phyloP scores from a whole-genome alignment of 495 filamentous ascomycete species.

The Hypoxylon fuscum region DNA sequence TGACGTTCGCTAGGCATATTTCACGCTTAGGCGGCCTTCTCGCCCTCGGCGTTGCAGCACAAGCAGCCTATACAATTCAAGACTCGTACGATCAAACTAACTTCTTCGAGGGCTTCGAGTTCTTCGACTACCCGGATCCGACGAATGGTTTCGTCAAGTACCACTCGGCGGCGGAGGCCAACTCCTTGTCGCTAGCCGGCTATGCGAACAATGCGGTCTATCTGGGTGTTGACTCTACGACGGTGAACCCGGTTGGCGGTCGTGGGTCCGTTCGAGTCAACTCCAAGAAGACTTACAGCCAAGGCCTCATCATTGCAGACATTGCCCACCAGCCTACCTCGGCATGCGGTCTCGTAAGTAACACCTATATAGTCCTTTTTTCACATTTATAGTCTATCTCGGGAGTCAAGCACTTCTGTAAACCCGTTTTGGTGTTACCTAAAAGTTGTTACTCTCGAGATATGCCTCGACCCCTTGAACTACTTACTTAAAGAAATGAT shows the following conservation, averaged over 20 bases:
- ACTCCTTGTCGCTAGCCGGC: conserved; percentile 64
- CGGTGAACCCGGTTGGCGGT: conserved; percentile 56
- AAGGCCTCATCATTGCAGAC: conserved; percentile 78
- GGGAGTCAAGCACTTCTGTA: too few relatives aligned
- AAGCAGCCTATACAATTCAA: conserved; percentile 53
- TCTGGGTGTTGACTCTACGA: conserved; percentile 63
- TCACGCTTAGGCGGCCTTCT: conserved; percentile 33
- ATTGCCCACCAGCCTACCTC: conserved; percentile 78
- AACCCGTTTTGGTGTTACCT: too few relatives aligned
- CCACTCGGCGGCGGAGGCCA: conserved; percentile 64
- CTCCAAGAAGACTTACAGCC: conserved; percentile 71
- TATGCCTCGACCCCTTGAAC: too few relatives aligned
- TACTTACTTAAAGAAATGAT: too few relatives aligned
- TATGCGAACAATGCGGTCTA: conserved; percentile 60
- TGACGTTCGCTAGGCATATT: conserved; percentile 31
- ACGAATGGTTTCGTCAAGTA: conserved; percentile 78
- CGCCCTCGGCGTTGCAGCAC: conserved; percentile 33
- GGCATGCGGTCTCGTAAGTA: conserved; percentile 71
- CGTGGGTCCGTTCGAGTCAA: conserved; percentile 74
- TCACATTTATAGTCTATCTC: too few relatives aligned
- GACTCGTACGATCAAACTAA: conserved; percentile 59
- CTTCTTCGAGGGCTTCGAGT: conserved; percentile 67
- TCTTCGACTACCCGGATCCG: conserved; percentile 65
- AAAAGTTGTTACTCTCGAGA: too few relatives aligned
- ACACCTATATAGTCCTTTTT: too few relatives aligned